Conservation (phyloP, 1,284 basidiomycete genomes). For the Pisolithus thermaeus region DNA sequence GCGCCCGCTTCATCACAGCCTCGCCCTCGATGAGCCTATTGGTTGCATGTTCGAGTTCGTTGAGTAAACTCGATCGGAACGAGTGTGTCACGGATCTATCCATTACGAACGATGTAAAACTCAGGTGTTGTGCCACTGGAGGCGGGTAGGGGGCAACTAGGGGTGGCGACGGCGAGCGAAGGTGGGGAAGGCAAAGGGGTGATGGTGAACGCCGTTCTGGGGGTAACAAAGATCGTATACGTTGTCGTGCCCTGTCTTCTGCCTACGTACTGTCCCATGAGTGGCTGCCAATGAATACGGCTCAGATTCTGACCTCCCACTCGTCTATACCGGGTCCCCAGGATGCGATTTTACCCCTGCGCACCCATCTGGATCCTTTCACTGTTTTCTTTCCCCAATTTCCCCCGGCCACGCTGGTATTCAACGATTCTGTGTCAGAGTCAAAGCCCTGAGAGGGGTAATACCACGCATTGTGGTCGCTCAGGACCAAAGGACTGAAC, state of each 20-base stretch:
- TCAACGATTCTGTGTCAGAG: conserved; percentile 53
- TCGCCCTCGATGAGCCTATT: conserved; percentile 78
- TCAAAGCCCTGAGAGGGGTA: conserved; percentile 66
- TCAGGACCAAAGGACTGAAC: conserved; percentile 44
- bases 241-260: conserved; percentile 75
- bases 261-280: conserved; percentile 38
- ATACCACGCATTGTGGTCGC: conserved; percentile 72
- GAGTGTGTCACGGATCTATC: conserved; percentile 78
- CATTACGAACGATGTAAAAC: conserved; percentile 76
- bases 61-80: conserved; percentile 68
- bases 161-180: conserved; percentile 54
- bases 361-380: conserved; percentile 67
- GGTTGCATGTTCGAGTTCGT: conserved; percentile 71
- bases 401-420: conserved; percentile 44
- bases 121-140: conserved; percentile 58
- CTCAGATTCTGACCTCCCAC: conserved; percentile 58
- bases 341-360: conserved; percentile 66
- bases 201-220: conserved; percentile 51
- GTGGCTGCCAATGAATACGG: conserved; percentile 8
- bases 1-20: conserved; percentile 58
- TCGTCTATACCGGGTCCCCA: conserved; percentile 79
- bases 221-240: conserved; percentile 60
- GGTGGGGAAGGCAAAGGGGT: conserved; percentile 52
- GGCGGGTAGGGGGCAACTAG: conserved; percentile 63
- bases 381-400: conserved; percentile 76